Evolutionary conservation across 73 alveolate genomes (phyloP).

Genomic region (Paramecium primaurelia): DNA sequence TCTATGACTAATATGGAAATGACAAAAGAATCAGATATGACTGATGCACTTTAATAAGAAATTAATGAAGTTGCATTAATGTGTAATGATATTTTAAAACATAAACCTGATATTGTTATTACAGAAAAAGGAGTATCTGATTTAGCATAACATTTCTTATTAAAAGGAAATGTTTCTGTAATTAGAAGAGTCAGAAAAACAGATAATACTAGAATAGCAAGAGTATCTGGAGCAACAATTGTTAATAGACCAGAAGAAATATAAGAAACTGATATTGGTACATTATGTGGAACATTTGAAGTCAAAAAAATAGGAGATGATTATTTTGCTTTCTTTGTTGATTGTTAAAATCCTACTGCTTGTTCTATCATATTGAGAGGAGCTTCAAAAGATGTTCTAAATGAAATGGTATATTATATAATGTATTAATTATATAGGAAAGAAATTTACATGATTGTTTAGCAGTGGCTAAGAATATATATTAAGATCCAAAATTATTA

Average conservation of each 20-base stretch:
- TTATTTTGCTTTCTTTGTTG: slow-evolving; percentile 89
- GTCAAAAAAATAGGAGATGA: slow-evolving; percentile 95
- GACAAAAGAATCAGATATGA: slow-evolving; percentile 97
- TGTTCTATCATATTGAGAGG: slow-evolving; percentile 98
- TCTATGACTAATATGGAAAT: slow-evolving; percentile 98
- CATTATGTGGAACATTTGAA: slow-evolving; percentile 90
- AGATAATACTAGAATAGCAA: slow-evolving; percentile 93
- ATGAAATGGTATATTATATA: slow-evolving; percentile 70
- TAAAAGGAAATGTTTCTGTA: slow-evolving; percentile 78
- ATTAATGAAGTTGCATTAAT: slow-evolving; percentile 89
- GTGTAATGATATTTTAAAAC: slow-evolving; percentile 93
- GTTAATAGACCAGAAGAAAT: slow-evolving; percentile 95
- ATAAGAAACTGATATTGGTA: slow-evolving; percentile 87
- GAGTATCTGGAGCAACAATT: slow-evolving; percentile 92
- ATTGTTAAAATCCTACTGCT: slow-evolving; percentile 93
- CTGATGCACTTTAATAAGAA: slow-evolving; percentile 90
- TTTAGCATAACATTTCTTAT: slow-evolving; percentile 73
- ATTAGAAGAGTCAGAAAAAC: slow-evolving; percentile 98
- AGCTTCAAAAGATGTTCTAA: slow-evolving; percentile 97
- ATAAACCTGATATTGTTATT: slow-evolving; percentile 95
- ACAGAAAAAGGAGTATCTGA: slow-evolving; percentile 97
- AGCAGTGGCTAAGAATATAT: slow-evolving; percentile 96
- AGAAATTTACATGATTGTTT: slow-evolving; percentile 94
- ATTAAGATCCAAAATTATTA: slow-evolving; percentile 94
- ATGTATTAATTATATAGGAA: slow-evolving; percentile 32